These are phyloP conservation scores for Hura crepitans DNA, from an alignment of 441 rosid species.

Conservation along the genomic window DNA sequence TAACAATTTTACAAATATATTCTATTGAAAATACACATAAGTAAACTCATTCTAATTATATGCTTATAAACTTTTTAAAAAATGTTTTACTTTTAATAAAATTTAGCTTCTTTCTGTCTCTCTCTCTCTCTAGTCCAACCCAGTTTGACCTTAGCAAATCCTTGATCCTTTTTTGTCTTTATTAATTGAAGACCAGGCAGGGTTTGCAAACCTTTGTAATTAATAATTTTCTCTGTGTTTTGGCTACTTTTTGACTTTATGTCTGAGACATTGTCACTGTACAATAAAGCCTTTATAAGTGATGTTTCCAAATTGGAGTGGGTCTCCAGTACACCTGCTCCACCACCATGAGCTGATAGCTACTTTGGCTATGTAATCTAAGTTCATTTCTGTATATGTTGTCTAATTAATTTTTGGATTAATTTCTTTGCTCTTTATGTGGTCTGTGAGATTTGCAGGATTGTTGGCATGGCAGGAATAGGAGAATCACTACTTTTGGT, in stretches of 20 bases:
- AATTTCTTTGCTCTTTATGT: background rate
- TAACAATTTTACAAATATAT: too few species aligned
- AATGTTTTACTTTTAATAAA: too few species aligned
- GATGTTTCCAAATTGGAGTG: background rate
- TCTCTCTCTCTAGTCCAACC: too few species aligned
- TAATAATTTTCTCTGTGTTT: background rate
- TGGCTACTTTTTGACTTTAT: background rate
- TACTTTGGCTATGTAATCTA: background rate
- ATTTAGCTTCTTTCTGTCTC: too few species aligned
- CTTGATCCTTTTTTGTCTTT: too few species aligned
- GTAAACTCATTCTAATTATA: too few species aligned
- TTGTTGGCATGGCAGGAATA: constrained; percentile 98
- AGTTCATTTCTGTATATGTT: background rate
- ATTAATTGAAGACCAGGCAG: too few species aligned
- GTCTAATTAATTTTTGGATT: background rate
- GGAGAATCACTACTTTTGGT: constrained; percentile 77
- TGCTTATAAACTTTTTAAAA: too few species aligned
- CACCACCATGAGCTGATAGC: background rate
- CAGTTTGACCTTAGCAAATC: too few species aligned
- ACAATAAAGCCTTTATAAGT: background rate
- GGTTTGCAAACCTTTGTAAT: too few species aligned
- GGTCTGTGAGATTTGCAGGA: constrained; percentile 52
- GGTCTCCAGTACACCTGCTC: too few species aligned
- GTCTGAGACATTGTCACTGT: background rate
- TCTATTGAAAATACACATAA: too few species aligned